Evolutionary conservation across 2,329 filamentous ascomycete genomes (phyloP).

Genomic region (Westerdykella ornata): DNA sequence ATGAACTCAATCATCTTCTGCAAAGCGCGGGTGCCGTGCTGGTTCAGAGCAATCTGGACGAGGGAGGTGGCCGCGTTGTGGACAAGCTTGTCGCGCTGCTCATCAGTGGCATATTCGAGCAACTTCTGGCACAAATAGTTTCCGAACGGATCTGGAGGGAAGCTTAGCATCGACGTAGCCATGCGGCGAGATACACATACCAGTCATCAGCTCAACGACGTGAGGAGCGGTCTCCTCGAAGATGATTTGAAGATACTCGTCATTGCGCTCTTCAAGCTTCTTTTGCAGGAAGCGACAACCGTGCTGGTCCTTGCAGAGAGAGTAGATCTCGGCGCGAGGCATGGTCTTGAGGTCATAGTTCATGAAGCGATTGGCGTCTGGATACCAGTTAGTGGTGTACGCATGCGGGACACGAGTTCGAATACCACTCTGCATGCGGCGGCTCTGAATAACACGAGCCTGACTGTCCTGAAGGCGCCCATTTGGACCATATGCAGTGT

Average conservation of each 20-base stretch:
- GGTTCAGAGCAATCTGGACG: slow-evolving; percentile 89
- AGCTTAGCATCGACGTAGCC: slow-evolving; percentile 16
- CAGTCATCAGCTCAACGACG: slow-evolving; percentile 94
- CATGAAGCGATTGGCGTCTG: slow-evolving; percentile 63
- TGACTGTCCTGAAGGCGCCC: slow-evolving; percentile 64
- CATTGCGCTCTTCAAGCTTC: slow-evolving; percentile 84
- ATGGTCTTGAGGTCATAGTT: slow-evolving; percentile 77
- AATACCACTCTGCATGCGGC: slow-evolving; percentile 67
- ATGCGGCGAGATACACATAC: slow-evolving; percentile 28
- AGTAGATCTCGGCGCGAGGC: slow-evolving; percentile 69
- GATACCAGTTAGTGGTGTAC: slow-evolving; percentile 5
- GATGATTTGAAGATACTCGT: slow-evolving; percentile 82
- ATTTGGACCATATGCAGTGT: slow-evolving; percentile 35
- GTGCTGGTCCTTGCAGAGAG: slow-evolving; percentile 94
- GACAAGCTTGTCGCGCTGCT: slow-evolving; percentile 88
- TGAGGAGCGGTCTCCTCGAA: slow-evolving; percentile 90
- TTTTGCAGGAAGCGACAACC: slow-evolving; percentile 95
- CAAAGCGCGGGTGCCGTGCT: slow-evolving; percentile 90
- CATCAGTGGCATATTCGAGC: slow-evolving; percentile 88
- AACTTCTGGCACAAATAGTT: slow-evolving; percentile 99
- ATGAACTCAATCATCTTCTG: slow-evolving; percentile 99
- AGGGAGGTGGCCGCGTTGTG: slow-evolving; percentile 82
- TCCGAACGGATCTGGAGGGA: slow-evolving; percentile 72
- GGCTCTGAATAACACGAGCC: slow-evolving; percentile 66
- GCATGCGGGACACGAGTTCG: slow-evolving; percentile 41